Conservation (phyloP, 768 basidiomycete genomes). For the Jaapia argillacea region DNA sequence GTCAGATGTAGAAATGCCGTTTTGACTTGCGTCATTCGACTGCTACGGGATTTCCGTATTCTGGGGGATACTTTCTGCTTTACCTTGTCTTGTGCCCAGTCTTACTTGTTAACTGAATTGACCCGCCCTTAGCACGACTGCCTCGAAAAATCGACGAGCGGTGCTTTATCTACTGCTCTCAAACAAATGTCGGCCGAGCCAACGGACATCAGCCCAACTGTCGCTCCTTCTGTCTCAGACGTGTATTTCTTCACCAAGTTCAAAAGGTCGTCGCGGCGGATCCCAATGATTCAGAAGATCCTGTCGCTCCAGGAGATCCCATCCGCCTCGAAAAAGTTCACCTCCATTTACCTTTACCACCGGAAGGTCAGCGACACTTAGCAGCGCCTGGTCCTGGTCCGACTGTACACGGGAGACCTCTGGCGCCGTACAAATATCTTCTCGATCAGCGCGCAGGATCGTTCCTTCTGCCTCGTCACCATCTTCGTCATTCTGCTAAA, state of each 20-base stretch:
- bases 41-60: conserved; percentile 5
- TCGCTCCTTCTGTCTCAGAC: conserved; percentile 52
- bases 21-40: not conserved
- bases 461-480: too few species aligned
- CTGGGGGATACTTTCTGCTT: too few species aligned
- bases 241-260: conserved; percentile 62
- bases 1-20: conserved; percentile 25
- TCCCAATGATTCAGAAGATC: not conserved
- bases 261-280: not conserved
- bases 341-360: too few species aligned
- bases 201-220: conserved; percentile 42
- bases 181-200: conserved; percentile 43
- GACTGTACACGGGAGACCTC: too few species aligned
- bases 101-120: too few species aligned
- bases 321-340: too few species aligned
- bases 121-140: conserved; percentile 20
- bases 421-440: too few species aligned
- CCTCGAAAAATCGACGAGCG: conserved; percentile 52
- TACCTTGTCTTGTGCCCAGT: too few species aligned
- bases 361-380: too few species aligned
- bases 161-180: conserved; percentile 53
- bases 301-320: not conserved
- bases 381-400: too few species aligned
- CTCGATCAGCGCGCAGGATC: too few species aligned
- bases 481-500: too few species aligned